Evolutionary conservation across 2,329 filamentous ascomycete species (phyloP), one percentile per base, ranked within the genome.

Genomic region (Calonectria montana): DNA sequence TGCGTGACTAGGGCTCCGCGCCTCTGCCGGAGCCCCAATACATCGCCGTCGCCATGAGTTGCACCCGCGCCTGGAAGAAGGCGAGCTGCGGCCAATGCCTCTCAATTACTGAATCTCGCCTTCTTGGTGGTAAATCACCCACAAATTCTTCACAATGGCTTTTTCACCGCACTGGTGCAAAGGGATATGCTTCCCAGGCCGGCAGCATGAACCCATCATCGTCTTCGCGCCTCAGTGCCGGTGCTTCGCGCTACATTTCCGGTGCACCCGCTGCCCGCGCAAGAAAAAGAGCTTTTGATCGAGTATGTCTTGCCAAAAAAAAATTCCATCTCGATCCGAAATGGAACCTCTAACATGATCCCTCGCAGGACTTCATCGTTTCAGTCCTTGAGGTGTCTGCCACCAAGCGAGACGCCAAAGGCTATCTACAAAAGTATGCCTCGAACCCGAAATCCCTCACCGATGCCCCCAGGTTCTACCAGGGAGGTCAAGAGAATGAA

Each of bases 371-470:
- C 80, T 93, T 98, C 79, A 92, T 97, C 78, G 88, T 97, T 37
- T 96, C 95, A 18, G 90, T 98, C 4, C 87, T 99, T 37, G 94
- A 94, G 79, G 95, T 96, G 21, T 95, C 95, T 13, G 94, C 96
- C 7, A 98, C 96, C 0, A 97, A 96, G 83, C 92, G 97, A 78
- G 97, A 99, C 85, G 95, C 96, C 59, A 96, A 94, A 83, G 92
- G 94, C 43, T 99, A 98, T 81, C 88, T 99, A 18, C 93, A 97
- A 77, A 96, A 95, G 73, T 97, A 98, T 82, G 92, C 77, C 77
- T 81, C 82, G 61, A 76, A 78, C 7, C 72, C 75, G 50, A 76
- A 80, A 71, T 74, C 79, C 16, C 35, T 76, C 48, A 59, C 68
- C 78, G 74, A 73, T 67, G 66, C 67, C 71, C 79, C 76, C 68